Evolutionary conservation across 2,329 filamentous ascomycete species (phyloP), one percentile per base, ranked within the genome.

Genomic region (Waltergamsia citrina): DNA sequence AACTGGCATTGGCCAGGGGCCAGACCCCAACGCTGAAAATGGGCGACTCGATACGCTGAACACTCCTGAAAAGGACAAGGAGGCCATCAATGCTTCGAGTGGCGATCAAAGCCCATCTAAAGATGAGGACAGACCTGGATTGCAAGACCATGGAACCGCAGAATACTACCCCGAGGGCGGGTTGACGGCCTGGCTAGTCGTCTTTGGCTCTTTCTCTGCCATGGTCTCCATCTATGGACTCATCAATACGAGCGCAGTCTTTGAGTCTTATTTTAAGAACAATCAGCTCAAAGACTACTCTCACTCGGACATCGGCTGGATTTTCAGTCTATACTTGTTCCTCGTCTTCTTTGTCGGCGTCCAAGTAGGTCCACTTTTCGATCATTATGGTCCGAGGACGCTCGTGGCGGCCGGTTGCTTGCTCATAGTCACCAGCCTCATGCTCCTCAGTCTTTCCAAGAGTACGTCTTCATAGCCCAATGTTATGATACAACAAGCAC

Each of bases 331-430:
- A 33, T 90, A 87, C 50, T 67, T 85, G 20, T 93, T 92, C 49
- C 62, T 90, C 30, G 74, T 83, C 29, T 90, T 92, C 54, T 85
- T 90, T 48, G 77, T 83, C 24, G 85, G 85, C 18, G 73, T 93
- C 8, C 82, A 90, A 47, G 78, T 88, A 32, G 86, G 86, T 0
- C 85, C 86, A 1, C 54, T 92, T 24, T 93, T 93, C 50, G 86
- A 94, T 51, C 70, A 71, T 30, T 71, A 80, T 42, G 86, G 86
- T 0, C 81, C 85, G 0, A 65, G 75, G 11, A 53, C 69, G 38
- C 65, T 92, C n/a, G 67, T 92, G 3, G 52, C 75, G 2, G 58
- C 60, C 0, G 85, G 85, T 6, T 77, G 75, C 33, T 46, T 80
- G 18, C 56, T 79, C 34, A 60, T 82, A 20, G 64, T 81, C 26